These are phyloP conservation scores for Scheffersomyces ergatensis DNA, from an alignment of 805 yeast genomes.

Conservation along the genomic window DNA sequence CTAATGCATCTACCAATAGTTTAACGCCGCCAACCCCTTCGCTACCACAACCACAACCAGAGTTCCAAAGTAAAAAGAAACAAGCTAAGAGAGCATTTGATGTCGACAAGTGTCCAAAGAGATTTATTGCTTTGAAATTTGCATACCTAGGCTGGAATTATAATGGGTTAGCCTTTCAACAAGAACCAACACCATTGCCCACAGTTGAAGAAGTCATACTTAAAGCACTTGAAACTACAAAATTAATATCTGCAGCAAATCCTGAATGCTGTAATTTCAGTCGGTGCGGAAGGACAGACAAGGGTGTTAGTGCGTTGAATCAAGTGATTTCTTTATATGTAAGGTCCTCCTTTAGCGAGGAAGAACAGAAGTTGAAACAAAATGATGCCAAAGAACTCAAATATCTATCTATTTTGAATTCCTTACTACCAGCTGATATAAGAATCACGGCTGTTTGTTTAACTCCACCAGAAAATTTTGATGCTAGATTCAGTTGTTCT, in stretches of 20 bases:
- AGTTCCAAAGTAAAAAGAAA: conserved; percentile 6
- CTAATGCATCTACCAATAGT: conserved; percentile 2
- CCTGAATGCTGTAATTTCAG: conserved; percentile 71
- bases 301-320: conserved; percentile 96
- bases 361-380: conserved; percentile 55
- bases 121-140: conserved; percentile 78
- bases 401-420: conserved; percentile 72
- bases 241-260: conserved; percentile 57
- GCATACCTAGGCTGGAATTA: conserved; percentile 94
- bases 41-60: background rate
- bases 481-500: conserved; percentile 91
- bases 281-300: conserved; percentile 92
- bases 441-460: conserved; percentile 78
- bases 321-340: conserved; percentile 84
- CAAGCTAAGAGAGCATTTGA: conserved; percentile 52
- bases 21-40: background rate
- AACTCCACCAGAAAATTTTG: conserved; percentile 79
- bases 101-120: conserved; percentile 56
- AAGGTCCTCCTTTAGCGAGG: conserved; percentile 62
- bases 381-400: conserved; percentile 72
- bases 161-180: conserved; percentile 84
- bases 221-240: conserved; percentile 66
- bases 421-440: conserved; percentile 76
- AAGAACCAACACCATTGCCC: conserved; percentile 71
- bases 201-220: conserved; percentile 82